Evolutionary conservation across 352 stramenopile species (phyloP), one percentile per base, ranked within the genome.

Genomic region (Phytophthora ramorum): DNA sequence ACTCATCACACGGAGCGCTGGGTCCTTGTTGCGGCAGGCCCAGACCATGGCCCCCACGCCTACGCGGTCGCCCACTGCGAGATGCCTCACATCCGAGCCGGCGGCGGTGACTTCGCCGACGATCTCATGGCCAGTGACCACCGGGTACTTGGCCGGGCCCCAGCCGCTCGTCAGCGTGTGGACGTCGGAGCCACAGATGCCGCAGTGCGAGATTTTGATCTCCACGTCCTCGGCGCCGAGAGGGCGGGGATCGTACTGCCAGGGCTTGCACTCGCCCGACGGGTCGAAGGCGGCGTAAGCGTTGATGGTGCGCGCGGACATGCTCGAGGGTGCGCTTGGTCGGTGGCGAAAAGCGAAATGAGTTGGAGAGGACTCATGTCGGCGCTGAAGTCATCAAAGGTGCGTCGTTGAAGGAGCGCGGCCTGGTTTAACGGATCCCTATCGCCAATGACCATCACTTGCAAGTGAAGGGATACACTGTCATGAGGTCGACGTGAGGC

Each of bases 41-140:
- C 78, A 83, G 24, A 91, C 79, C 49, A 92, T 78, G 32, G 79
- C 89, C 16, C 88, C 89, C n/a, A 96, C 86, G 48, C 89, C 87
- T 2, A 91, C 84, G n/a, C 69, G 53, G 59, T 95, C 83, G 14
- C 81, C 56, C 78, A 82, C 66, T 75, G 73, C 48, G 61, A 83
- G 49, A 44, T 74, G 12, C 38, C 63, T 53, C 17, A 64, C 58
- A 19, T 65, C 54, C 6, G 49, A 20, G 71, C 76, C 59, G 89
- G 79, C 35, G 66, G 75, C 19, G 40, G 50, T 43, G 54, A 75
- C 44, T 30, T 52, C 32, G 28, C 55, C 53, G 12, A 63, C 44
- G 30, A 63, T 63, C 44, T 54, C 55, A 19, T 84, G 70, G 22
- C 75, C 75, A 1, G 64, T 56, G 6, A 87, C 75, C 46, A 73